These are phyloP conservation scores for Neurospora sp. DNA, from an alignment of 495 filamentous ascomycete species.

Conservation along the genomic window DNA sequence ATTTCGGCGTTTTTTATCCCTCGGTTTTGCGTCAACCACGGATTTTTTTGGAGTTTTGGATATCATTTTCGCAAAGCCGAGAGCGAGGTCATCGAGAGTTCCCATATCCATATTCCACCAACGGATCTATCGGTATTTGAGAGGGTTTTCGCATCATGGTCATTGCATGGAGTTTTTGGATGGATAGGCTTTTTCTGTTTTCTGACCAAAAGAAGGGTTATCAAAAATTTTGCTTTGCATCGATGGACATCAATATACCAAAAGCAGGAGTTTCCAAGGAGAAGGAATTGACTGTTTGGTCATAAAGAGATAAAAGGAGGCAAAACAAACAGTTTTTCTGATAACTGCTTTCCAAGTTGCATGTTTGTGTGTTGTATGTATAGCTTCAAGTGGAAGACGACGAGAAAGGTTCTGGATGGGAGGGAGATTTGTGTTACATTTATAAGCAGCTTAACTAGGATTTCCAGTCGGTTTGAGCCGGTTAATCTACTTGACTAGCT, in stretches of 20 bases:
- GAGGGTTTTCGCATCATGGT: background rate
- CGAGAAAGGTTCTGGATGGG: background rate
- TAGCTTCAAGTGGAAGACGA: background rate
- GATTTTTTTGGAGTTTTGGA: background rate
- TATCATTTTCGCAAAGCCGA: background rate
- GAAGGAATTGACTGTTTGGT: background rate
- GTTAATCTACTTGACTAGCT: background rate
- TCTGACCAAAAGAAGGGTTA: background rate
- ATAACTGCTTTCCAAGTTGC: background rate
- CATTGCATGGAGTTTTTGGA: background rate
- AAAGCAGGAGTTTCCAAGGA: background rate
- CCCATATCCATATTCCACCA: background rate
- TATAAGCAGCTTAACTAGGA: background rate
- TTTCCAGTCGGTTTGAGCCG: background rate
- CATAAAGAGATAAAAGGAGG: background rate
- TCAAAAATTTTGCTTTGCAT: background rate
- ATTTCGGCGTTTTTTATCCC: background rate
- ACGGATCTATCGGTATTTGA: background rate
- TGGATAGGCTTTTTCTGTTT: background rate
- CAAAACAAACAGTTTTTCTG: background rate
- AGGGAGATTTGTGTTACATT: background rate
- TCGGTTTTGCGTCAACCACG: background rate
- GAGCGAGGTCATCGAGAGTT: background rate
- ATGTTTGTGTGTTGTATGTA: background rate
- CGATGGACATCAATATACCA: background rate